These are phyloP conservation scores for Pseudogymnoascus destructans DNA, from an alignment of 2,329 filamentous ascomycete genomes.

Conservation along the genomic window DNA sequence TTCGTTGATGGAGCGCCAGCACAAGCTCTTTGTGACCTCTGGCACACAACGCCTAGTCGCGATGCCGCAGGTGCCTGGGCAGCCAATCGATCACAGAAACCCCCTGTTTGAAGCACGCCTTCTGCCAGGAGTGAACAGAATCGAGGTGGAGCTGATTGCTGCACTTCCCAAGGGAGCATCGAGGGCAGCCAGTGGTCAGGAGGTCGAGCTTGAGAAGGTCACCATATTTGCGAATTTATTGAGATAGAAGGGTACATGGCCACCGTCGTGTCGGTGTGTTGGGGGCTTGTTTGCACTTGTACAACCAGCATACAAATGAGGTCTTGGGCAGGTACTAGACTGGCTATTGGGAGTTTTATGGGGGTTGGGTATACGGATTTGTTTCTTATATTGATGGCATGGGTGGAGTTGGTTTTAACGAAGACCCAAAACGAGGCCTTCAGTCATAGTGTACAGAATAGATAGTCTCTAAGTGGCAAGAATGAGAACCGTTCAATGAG, in stretches of 20 bases:
- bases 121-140: slow-evolving; percentile 58
- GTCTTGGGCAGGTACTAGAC: background rate
- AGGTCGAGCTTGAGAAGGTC: slow-evolving; percentile 66
- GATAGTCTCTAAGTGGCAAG: background rate
- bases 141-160: slow-evolving; percentile 67
- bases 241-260: slow-evolving; percentile 26
- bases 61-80: slow-evolving; percentile 38
- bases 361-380: background rate
- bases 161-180: slow-evolving; percentile 46
- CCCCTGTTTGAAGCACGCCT: slow-evolving; percentile 67
- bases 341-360: background rate
- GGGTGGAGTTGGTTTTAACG: background rate
- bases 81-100: slow-evolving; percentile 40
- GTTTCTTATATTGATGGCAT: background rate
- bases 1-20: slow-evolving; percentile 52
- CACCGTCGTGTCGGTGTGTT: background rate
- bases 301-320: background rate
- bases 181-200: slow-evolving; percentile 42
- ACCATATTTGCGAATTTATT: slow-evolving; percentile 62
- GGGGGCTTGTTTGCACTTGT: background rate
- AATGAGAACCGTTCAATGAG: background rate
- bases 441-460: background rate
- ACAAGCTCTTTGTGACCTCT: slow-evolving; percentile 62
- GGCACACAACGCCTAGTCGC: slow-evolving; percentile 47
- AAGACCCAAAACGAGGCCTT: background rate